Evolutionary conservation across 495 filamentous ascomycete genomes (phyloP).

Genomic region (Daldinia decipiens): DNA sequence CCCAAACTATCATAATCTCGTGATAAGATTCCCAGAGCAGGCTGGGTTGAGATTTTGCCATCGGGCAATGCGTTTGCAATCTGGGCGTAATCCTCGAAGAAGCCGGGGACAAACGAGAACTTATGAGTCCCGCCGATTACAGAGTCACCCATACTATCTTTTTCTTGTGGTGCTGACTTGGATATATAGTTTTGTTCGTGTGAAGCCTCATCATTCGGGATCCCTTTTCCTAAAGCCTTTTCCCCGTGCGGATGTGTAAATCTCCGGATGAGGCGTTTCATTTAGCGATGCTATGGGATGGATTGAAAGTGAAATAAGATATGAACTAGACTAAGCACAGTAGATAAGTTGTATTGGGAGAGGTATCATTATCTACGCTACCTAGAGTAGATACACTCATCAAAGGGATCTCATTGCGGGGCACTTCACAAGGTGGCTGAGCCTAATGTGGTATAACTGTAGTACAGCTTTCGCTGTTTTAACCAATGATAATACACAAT

Average conservation of each 20-base stretch:
- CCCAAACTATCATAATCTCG: background rate
- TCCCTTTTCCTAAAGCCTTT: background rate
- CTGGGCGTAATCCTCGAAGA: background rate
- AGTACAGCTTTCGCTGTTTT: background rate
- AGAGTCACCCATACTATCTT: background rate
- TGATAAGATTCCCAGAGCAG: background rate
- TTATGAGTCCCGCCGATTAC: background rate
- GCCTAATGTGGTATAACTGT: slow-evolving; percentile 5
- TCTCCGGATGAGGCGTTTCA: background rate
- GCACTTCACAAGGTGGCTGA: slow-evolving; percentile 2
- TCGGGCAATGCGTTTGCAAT: background rate
- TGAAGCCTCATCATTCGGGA: background rate
- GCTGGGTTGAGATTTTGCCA: background rate
- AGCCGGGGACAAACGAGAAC: background rate
- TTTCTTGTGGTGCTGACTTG: background rate
- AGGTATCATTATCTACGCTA: background rate
- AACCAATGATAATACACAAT: background rate
- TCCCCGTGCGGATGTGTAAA: background rate
- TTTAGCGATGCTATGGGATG: background rate
- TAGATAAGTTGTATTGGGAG: background rate
- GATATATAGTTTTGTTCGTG: background rate
- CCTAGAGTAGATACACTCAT: background rate
- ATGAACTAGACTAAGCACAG: background rate
- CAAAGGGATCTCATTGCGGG: slow-evolving; percentile 3
- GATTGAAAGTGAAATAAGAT: background rate